Percentiles rank a stretch among this genome's conserved stretches.
phyloP scores from a whole-genome alignment of 192 early-diverging fungal species.

The Backusella macrospora region DNA sequence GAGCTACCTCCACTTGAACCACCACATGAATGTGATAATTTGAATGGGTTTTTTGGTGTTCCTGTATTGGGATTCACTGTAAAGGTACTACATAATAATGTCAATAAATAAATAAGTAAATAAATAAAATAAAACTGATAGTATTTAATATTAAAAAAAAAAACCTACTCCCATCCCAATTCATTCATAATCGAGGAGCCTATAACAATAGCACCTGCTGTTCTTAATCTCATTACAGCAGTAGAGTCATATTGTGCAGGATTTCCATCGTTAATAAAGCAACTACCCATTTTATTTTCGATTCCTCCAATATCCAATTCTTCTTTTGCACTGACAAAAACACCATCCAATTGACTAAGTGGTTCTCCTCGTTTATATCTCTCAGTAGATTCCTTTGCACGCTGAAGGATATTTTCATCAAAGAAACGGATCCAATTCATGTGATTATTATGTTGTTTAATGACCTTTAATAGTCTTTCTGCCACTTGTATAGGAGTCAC shows the following conservation, averaged over 20 bases:
- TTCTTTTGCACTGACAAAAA: slow-evolving; percentile 76
- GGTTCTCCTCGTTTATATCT: slow-evolving; percentile 53
- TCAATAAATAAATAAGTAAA: slow-evolving; percentile 10
- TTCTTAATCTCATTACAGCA: slow-evolving; percentile 51
- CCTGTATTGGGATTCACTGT: slow-evolving; percentile 65
- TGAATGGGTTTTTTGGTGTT: slow-evolving; percentile 69
- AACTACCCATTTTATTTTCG: slow-evolving; percentile 60
- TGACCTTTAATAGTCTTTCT: slow-evolving; percentile 26
- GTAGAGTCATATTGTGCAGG: slow-evolving; percentile 54
- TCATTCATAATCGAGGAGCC: slow-evolving; percentile 80
- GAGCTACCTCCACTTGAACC: slow-evolving; percentile 74
- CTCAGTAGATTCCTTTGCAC: slow-evolving; percentile 56
- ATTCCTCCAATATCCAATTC: slow-evolving; percentile 63
- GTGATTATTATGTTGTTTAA: slow-evolving; percentile 25
- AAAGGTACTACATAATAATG: slow-evolving; percentile 45
- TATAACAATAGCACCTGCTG: slow-evolving; percentile 64
- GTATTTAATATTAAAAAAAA: background rate
- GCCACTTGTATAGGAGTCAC: slow-evolving; percentile 47
- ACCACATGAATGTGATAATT: slow-evolving; percentile 59
- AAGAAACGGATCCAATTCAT: slow-evolving; percentile 31
- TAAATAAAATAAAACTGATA: background rate
- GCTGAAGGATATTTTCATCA: slow-evolving; percentile 43
- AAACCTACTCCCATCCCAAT: slow-evolving; percentile 57
- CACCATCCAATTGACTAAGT: slow-evolving; percentile 70
- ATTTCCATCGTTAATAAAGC: slow-evolving; percentile 55